Evolutionary conservation across 768 basidiomycete genomes (phyloP), one percentile per base, ranked within the genome.

Genomic region (Fibroporia radiculosa): DNA sequence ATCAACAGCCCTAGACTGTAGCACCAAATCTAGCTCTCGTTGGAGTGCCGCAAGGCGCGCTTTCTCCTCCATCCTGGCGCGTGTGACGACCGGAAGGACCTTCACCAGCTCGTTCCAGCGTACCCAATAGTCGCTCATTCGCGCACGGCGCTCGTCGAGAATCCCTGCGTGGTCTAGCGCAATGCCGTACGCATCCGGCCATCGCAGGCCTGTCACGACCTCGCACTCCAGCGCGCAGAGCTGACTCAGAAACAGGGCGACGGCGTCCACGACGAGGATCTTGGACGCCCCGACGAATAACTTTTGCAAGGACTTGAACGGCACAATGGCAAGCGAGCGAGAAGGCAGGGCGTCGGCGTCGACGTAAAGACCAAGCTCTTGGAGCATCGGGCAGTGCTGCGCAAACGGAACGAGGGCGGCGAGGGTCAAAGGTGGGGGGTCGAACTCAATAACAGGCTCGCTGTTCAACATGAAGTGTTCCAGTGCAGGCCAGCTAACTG

Each of bases 201-300:
- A 80, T 6, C 74, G 77, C 37, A 78, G 62, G 0, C 77, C 78
- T 26, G 57, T 62, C 35, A 72, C 68, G 11, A 80, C 37, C 3
- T 24, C 26, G 54, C 73, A 78, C 1, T 55, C 50, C 1, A 67
- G 51, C 1, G 78, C 74, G 28, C 72, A 69, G 5, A 83, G 53
- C 16, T 71, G 71, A 49, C 73, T 74, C 45, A 83, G 64, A 51
- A 74, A 79, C n/a, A 75, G 64, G 4, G 78, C 70, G 26, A 75
- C 70, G 0, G 69, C 51, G 5, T 64, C 68, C 11, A 66, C 57
- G n/a, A 71, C 66, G 3, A 52, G 44, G 20, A 77, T 68, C 33
- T 63, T 62, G 10, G 78, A 79, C 1, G 76, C 70, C 1, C 80
- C 80, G 53, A 81, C 63, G 8, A 70, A 68, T 14, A 83, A 62